Evolutionary conservation across 2,329 filamentous ascomycete species (phyloP), one percentile per base, ranked within the genome.

Genomic region (Ascochyta fabae): DNA sequence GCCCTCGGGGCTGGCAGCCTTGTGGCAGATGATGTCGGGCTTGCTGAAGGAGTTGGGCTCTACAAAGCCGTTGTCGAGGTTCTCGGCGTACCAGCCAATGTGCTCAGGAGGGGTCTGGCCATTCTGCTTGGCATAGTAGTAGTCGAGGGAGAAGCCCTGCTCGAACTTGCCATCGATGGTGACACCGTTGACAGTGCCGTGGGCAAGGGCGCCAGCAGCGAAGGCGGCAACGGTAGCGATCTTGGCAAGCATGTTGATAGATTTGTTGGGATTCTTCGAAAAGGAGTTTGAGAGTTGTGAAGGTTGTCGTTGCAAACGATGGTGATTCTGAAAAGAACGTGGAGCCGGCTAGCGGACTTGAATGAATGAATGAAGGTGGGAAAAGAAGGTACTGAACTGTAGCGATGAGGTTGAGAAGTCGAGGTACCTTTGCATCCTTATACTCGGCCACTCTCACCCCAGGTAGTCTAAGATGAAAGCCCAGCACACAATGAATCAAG

Each of bases 21-120:
- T 79, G 79, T 89, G 87, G 78, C 86, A 88, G 75, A 86, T 84
- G 61, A 88, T 86, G 61, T 75, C 71, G 44, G 71, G 38, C 15
- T 53, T 57, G 48, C 49, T 54, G 62, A 67, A 75, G 27, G 58
- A 43, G 57, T 66, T 62, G 40, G 70, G 70, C 48, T 65, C 61
- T 27, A 75, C 66, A 53, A 73, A 75, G 56, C 71, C 71, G 59
- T 73, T 75, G 65, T 74, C 73, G 39, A 73, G 66, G 65, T 75
- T 68, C 58, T 73, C 69, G 10, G 73, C 71, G 46, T 68, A 71
- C 58, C 80, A 86, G 47, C 84, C 81, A 62, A 74, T 68, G 56
- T 70, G 64, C n/a, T 70, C 68, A 44, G 75, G 61, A 10, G 67
- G 53, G 38, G 65, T 54, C 35, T 65, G 64, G 22, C 61, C 61